These are phyloP conservation scores for Phycomyces blakesleeanus DNA, from an alignment of 192 early-diverging fungal species.

Conservation along the genomic window DNA sequence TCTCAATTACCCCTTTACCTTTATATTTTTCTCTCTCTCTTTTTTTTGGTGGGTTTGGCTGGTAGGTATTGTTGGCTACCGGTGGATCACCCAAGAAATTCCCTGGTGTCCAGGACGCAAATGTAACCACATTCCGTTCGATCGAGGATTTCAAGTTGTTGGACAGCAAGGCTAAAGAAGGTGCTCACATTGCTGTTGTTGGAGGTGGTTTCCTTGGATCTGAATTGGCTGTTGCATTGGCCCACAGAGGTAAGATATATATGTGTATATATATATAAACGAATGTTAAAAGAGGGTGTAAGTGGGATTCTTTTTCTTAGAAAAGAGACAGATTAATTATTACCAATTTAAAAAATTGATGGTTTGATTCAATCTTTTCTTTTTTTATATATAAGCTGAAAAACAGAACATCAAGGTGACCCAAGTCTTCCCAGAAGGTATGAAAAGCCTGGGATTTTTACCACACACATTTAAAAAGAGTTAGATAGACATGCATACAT, in stretches of 20 bases:
- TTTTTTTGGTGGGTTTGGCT: too few species aligned
- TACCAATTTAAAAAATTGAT: too few species aligned
- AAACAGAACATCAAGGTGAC: slow-evolving; percentile 46
- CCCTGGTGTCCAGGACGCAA: slow-evolving; percentile 26
- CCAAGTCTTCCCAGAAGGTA: slow-evolving; percentile 59
- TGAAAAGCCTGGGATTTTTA: neutral
- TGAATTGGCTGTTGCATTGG: slow-evolving; percentile 57
- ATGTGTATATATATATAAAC: too few species aligned
- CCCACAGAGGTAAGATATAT: slow-evolving; percentile 43
- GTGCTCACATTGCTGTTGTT: slow-evolving; percentile 51
- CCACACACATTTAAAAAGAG: too few species aligned
- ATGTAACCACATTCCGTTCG: slow-evolving; percentile 55
- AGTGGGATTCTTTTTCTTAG: neutral
- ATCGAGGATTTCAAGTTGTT: slow-evolving; percentile 52
- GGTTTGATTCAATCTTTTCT: too few species aligned
- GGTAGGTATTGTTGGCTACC: slow-evolving; percentile 55
- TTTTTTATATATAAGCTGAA: slow-evolving; percentile 21
- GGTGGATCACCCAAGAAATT: slow-evolving; percentile 55
- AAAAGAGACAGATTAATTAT: too few species aligned
- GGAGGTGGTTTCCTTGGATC: slow-evolving; percentile 67
- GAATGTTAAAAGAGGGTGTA: too few species aligned
- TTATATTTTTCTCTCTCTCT: too few species aligned
- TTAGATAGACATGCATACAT: too few species aligned
- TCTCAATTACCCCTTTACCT: neutral
- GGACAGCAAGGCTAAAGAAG: slow-evolving; percentile 36